phyloP scores from a whole-genome alignment of 257 asterid genomes.

The Anisodus acutangulus region DNA sequence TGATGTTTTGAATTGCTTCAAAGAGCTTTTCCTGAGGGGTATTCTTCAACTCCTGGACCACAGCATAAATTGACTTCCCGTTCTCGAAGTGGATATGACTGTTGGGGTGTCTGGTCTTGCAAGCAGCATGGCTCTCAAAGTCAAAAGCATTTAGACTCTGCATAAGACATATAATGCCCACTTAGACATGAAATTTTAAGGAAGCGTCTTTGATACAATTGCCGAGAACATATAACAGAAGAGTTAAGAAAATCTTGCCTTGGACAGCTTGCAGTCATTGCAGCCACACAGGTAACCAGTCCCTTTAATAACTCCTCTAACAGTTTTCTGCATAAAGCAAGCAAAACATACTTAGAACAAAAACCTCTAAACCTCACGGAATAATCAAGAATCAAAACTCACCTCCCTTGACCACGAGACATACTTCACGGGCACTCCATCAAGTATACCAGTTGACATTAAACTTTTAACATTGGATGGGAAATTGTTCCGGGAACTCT shows the following conservation, averaged over 20 bases:
- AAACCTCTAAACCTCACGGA: background rate
- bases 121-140: slow-evolving; percentile 79
- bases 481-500: slow-evolving; percentile 52
- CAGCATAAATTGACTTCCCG: slow-evolving; percentile 72
- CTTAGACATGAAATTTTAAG: background rate
- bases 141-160: slow-evolving; percentile 74
- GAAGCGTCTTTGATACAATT: background rate
- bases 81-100: slow-evolving; percentile 76
- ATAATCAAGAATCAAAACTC: slow-evolving; percentile 32
- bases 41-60: slow-evolving; percentile 74
- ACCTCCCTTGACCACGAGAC: slow-evolving; percentile 93
- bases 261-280: slow-evolving; percentile 65
- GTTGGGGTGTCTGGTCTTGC: slow-evolving; percentile 87
- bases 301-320: slow-evolving; percentile 70
- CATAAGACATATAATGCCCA: background rate
- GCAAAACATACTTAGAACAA: background rate
- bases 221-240: background rate
- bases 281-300: slow-evolving; percentile 77
- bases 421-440: slow-evolving; percentile 90
- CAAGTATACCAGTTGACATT: slow-evolving; percentile 78
- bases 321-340: slow-evolving; percentile 59
- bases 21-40: slow-evolving; percentile 64
- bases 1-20: slow-evolving; percentile 56
- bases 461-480: slow-evolving; percentile 77
- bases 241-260: slow-evolving; percentile 42